A percentile compares a stretch with the other conserved stretches of the same genome.
These are phyloP conservation scores for Lactifluus echinatus DNA, from an alignment of 768 basidiomycete species.

Conservation along the genomic window DNA sequence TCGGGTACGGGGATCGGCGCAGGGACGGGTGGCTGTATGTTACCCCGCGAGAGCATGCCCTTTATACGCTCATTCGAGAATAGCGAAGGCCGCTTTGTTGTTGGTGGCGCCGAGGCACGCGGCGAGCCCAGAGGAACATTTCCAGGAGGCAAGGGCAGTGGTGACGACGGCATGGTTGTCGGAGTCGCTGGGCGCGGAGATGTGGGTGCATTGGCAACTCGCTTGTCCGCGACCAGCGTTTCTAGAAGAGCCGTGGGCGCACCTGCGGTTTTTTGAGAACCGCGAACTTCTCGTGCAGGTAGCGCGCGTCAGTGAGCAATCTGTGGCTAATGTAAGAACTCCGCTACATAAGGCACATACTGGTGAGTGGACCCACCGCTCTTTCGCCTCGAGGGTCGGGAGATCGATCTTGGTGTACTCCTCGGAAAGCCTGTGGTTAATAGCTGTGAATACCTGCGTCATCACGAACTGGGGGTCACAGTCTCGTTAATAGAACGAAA, in stretches of 20 bases:
- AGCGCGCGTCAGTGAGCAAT: constrained; percentile 70
- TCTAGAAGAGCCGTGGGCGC: constrained; percentile 73
- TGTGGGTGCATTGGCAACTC: not conserved
- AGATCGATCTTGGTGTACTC: constrained; percentile 80
- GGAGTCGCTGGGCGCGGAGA: constrained; percentile 4
- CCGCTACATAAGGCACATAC: not conserved
- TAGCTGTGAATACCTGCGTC: constrained; percentile 89
- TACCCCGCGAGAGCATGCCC: constrained; percentile 28
- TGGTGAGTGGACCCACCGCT: constrained; percentile 45
- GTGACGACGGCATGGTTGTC: not conserved
- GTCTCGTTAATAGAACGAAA: not conserved
- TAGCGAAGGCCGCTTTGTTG: constrained; percentile 11
- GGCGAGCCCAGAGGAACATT: constrained; percentile 8
- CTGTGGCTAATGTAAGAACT: constrained; percentile 35
- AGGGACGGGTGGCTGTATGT: not conserved
- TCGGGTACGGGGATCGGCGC: not conserved
- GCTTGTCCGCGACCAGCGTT: constrained; percentile 77
- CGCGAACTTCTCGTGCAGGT: constrained; percentile 67
- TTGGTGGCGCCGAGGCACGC: not conserved
- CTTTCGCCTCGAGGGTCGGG: constrained; percentile 75
- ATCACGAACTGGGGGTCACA: constrained; percentile 63
- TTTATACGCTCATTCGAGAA: constrained; percentile 32
- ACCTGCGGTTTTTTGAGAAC: constrained; percentile 56
- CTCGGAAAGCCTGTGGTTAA: constrained; percentile 83
- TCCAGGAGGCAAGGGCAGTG: constrained; percentile 10